Evolutionary conservation across 129 eudicot genomes (phyloP).

Genomic region (carrot (Daucus carota)): DNA sequence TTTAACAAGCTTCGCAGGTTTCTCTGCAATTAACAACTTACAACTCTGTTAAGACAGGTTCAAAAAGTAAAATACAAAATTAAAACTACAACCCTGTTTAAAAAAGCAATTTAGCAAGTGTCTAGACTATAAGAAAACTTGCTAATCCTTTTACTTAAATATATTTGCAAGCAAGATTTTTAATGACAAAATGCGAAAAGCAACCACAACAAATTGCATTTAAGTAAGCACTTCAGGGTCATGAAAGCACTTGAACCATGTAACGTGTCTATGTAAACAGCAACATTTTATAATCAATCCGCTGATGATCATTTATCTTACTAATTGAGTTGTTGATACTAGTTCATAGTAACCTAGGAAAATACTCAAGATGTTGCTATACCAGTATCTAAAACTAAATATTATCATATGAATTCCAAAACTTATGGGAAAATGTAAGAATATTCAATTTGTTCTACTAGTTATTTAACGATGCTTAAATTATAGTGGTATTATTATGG

Average conservation of each 20-base stretch:
- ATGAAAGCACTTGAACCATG: neutral
- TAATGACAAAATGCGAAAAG: neutral
- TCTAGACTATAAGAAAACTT: neutral
- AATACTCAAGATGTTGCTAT: neutral
- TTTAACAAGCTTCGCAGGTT: constrained; percentile 64
- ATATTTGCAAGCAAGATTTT: neutral
- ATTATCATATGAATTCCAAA: neutral
- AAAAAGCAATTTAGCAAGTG: neutral
- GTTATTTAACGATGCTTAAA: neutral
- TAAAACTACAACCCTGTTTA: neutral
- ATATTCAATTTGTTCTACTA: neutral
- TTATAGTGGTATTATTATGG: neutral
- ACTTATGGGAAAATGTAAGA: neutral
- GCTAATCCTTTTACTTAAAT: neutral
- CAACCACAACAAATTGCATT: neutral
- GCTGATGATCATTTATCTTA: neutral
- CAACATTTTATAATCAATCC: too few species aligned
- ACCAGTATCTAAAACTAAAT: neutral
- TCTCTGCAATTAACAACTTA: constrained; percentile 18
- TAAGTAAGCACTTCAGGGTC: neutral
- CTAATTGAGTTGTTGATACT: neutral
- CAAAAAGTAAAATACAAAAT: neutral
- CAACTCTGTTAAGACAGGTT: neutral
- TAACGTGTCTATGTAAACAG: neutral
- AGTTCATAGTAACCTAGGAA: neutral